Evolutionary conservation across 176 grass and related monocot genomes (phyloP), one percentile per base, ranked within the genome.

Genomic region (Carex cristatella): DNA sequence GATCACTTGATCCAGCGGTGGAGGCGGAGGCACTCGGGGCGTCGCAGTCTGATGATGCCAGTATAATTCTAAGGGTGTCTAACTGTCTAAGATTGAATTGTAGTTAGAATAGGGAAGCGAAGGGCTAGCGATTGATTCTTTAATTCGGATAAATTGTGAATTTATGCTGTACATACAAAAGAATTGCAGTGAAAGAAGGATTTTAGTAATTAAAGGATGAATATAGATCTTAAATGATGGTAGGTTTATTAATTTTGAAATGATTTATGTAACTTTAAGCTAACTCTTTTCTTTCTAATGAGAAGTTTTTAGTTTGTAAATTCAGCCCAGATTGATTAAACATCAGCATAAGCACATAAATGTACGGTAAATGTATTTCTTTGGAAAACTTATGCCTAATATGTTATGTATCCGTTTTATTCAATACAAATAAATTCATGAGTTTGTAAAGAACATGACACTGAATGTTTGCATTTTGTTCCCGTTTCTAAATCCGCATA

Each of bases 91-190:
- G 74, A 58, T 66, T 54, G 44, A 54, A 67, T 31, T 67, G 10
- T 67, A 31, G 79, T 82, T 64, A 65, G 60, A 27, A 65, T 64
- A 65, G 79, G 49, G 69, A 83, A 68, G 23, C 23, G 53, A 67
- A 65, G 16, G 53, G 51, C 54, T 78, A 77, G 65, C 8, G 56
- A 33, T 86, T 80, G 76, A 86, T 86, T 86, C 76, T 86, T 86
- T 86, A 67, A 56, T 80, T 80, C 28, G 42, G 28, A 70, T 86
- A 59, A 14, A 3, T 85, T 86, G 84, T 85, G 27, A 60, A 28
- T 61, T 78, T 74, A 53, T 77, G 18, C 14, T 86, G 84, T 86
- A 64, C 35, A 86, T 55, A 86, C 73, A 59, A 12, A 55, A 69
- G 49, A 69, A 7, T 31, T 83, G 63, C 69, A 37, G 69, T 79